Conservation (phyloP, 2,329 filamentous ascomycete species). For the Mycocentrospora acerina region DNA sequence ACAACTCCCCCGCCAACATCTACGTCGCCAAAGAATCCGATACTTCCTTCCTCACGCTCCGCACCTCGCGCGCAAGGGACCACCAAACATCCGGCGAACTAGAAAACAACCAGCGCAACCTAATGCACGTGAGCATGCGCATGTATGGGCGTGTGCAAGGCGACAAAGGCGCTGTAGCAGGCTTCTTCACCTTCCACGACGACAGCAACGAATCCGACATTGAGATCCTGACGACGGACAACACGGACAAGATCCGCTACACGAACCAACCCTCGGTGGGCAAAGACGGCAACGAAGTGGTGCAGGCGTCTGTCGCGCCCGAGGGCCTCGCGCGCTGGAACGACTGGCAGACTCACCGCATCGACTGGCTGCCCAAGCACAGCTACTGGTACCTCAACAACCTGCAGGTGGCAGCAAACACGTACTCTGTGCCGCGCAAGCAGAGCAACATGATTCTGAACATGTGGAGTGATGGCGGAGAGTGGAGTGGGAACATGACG, state of each 20-base stretch:
- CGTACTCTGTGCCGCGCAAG: constrained; percentile 58
- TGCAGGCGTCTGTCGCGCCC: constrained; percentile 52
- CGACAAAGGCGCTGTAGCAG: constrained; percentile 51
- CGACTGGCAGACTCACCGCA: constrained; percentile 60
- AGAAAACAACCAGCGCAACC: constrained; percentile 47
- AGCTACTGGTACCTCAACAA: constrained; percentile 61
- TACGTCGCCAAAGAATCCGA: constrained; percentile 44
- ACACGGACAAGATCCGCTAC: constrained; percentile 50
- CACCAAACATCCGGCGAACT: constrained; percentile 54
- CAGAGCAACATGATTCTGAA: constrained; percentile 59
- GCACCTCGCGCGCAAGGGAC: constrained; percentile 46
- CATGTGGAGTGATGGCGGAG: constrained; percentile 62
- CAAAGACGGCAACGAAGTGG: constrained; percentile 47
- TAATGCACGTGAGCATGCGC: constrained; percentile 52
- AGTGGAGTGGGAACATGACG: constrained; percentile 62
- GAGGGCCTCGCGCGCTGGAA: constrained; percentile 54
- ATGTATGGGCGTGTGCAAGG: constrained; percentile 50
- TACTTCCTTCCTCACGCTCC: constrained; percentile 50
- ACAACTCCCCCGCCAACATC: constrained; percentile 51
- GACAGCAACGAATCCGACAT: constrained; percentile 54
- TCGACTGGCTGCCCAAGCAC: constrained; percentile 59
- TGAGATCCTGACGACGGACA: constrained; percentile 55
- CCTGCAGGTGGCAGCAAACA: constrained; percentile 53
- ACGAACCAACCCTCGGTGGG: constrained; percentile 62
- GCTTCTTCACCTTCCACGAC: constrained; percentile 59